Percentiles rank a stretch among this genome's conserved stretches.
Evolutionary conservation across 192 early-diverging fungal genomes (phyloP).

Genomic region (Coemansia sp.): DNA sequence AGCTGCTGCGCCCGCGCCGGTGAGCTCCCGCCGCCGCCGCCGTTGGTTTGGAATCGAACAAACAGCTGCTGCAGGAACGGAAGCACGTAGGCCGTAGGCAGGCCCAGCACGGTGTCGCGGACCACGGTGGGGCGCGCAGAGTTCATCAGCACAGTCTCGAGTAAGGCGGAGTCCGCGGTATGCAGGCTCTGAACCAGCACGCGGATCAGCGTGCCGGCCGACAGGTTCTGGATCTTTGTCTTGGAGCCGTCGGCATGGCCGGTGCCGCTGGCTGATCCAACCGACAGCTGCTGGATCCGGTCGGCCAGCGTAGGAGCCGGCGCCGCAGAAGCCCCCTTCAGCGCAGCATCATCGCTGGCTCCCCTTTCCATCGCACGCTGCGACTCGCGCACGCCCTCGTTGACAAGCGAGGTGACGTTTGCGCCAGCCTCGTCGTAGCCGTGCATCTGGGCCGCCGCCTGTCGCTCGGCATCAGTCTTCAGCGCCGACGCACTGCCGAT

Average conservation of each 20-base stretch:
- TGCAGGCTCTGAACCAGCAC: slow-evolving; percentile 53
- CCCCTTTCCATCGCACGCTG: slow-evolving; percentile 2
- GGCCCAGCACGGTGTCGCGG: slow-evolving; percentile 38
- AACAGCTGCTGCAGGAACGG: slow-evolving; percentile 52
- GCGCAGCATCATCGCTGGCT: not conserved
- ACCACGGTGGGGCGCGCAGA: slow-evolving; percentile 31
- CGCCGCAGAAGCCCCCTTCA: not conserved
- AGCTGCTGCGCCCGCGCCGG: slow-evolving; percentile 33
- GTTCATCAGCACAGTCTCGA: slow-evolving; percentile 45
- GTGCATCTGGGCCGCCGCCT: slow-evolving; percentile 22
- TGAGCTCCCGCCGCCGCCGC: not conserved
- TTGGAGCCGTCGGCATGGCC: not conserved
- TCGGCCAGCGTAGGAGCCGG: slow-evolving; percentile 37
- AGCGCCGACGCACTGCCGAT: not conserved
- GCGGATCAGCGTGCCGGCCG: slow-evolving; percentile 44
- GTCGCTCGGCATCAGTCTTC: slow-evolving; percentile 16
- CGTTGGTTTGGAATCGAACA: slow-evolving; percentile 30
- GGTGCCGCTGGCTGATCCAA: not conserved
- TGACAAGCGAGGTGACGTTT: slow-evolving; percentile 8
- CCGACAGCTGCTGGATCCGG: slow-evolving; percentile 41
- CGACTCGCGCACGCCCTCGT: slow-evolving; percentile 18
- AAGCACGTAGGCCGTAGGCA: slow-evolving; percentile 42
- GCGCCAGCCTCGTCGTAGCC: slow-evolving; percentile 32
- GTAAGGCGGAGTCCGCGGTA: slow-evolving; percentile 30
- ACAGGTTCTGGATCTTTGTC: slow-evolving; percentile 1